Percentiles rank a stretch among this genome's conserved stretches.
These are phyloP conservation scores for Ophioceras dolichostomum DNA, from an alignment of 2,329 filamentous ascomycete genomes.

Conservation along the genomic window DNA sequence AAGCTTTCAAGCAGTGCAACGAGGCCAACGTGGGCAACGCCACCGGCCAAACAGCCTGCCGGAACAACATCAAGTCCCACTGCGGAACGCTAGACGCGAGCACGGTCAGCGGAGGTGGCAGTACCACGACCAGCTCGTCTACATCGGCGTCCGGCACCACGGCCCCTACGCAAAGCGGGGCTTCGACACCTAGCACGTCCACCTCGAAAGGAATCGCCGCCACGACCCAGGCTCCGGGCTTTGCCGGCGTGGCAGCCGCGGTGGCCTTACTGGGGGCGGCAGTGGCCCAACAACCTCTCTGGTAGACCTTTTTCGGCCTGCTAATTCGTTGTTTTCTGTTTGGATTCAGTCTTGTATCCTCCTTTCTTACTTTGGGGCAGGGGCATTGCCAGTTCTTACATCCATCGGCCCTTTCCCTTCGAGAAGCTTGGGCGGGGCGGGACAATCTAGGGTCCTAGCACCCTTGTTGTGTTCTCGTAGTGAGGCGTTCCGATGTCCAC, in stretches of 20 bases:
- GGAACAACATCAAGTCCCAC: conserved; percentile 28
- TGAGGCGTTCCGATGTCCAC: no score
- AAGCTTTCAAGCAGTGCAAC: conserved; percentile 36
- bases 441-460: no score
- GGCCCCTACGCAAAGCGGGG: conserved; percentile 7
- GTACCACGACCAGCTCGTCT: conserved; percentile 9
- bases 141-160: conserved; percentile 12
- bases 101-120: conserved; percentile 16
- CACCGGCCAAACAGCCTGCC: conserved; percentile 34
- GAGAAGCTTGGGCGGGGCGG: no score
- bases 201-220: conserved; percentile 12
- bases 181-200: conserved; percentile 9
- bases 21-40: conserved; percentile 24
- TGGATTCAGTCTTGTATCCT: no score
- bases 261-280: conserved; percentile 22
- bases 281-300: neutral
- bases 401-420: no score
- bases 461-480: no score
- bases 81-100: conserved; percentile 32
- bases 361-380: no score
- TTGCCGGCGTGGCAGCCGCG: conserved; percentile 33
- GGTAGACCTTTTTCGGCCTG: neutral
- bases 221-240: conserved; percentile 17
- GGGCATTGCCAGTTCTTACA: no score
- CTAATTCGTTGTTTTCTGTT: no score